Evolutionary conservation across 169 alveolate species (phyloP).

Genomic region (Cystoisospora suis): DNA sequence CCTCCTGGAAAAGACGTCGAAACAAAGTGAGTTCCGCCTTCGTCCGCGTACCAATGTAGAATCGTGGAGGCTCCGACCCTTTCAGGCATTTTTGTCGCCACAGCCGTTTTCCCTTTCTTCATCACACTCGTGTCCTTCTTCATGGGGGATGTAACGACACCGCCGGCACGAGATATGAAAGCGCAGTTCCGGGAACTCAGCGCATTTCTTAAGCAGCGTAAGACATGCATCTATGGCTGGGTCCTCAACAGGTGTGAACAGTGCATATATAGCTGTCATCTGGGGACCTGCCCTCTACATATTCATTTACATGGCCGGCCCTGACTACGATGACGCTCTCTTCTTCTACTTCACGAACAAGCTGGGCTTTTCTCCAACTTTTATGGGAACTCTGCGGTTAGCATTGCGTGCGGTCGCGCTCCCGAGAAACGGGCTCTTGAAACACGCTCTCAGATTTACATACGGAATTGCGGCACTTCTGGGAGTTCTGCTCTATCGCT

Average conservation of each 20-base stretch:
- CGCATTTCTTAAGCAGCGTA: constrained; percentile 82
- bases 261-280: constrained; percentile 68
- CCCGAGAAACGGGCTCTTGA: not conserved
- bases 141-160: constrained; percentile 79
- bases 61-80: not conserved
- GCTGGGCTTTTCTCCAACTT: constrained; percentile 90
- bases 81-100: constrained; percentile 82
- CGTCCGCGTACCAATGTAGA: not conserved
- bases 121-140: constrained; percentile 83
- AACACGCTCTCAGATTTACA: constrained; percentile 71
- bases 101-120: constrained; percentile 88
- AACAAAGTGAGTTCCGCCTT: constrained; percentile 69
- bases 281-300: constrained; percentile 92
- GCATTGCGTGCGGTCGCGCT: not conserved
- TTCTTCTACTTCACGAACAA: constrained; percentile 92
- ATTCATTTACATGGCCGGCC: constrained; percentile 84
- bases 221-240: not conserved
- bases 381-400: constrained; percentile 91
- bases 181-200: constrained; percentile 81
- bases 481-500: constrained; percentile 88
- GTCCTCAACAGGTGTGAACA: not conserved
- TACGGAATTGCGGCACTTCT: constrained; percentile 91
- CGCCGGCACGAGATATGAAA: constrained; percentile 68
- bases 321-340: constrained; percentile 92
- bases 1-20: constrained; percentile 84